Base-by-base conservation (phyloP, 73 alveolate species). In the Paramecium sonneborni region DNA sequence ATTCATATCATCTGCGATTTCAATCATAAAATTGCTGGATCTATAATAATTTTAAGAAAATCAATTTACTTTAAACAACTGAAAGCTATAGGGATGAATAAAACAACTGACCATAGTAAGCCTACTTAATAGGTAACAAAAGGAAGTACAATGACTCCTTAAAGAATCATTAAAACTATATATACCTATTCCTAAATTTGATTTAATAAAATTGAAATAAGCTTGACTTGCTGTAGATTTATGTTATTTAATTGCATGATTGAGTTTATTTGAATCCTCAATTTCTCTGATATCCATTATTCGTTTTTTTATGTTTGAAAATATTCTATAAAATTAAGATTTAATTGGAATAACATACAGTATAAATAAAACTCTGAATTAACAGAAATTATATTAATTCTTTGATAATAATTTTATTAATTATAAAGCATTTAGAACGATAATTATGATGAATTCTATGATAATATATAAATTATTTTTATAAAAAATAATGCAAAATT, bases 181-280 rank as follows among this genome's bases (percentile, higher is more conserved):
- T n/a, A 30, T 79, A 79, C 90, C 74, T 12, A 79, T 43, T 79
- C 90, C 90, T 10, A 79, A 6, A 39, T 30, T 79, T 12, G 90
- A 43, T 46, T 43, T 79, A 7, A 44, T 23, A 39, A 79, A 79
- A 44, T 79, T 79, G 34, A 79, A 79, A 44, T 41, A 79, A 44
- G 90, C 90, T 18, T 79, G 74, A 3, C 9, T 32, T 5, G 86
- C 57, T 32, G 86, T 72, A 72, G 86, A 72, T 37, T 38, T 32
- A 72, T 72, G 67, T n/a, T 26, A 12, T 26, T 62, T 30, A 8
- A 14, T 2, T 5, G 18, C 20, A 30, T 11, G 18, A 23, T 26
- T 30, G 24, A 30, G 48, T 32, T 62, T 62, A 24, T 15, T 26
- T 23, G 44, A 30, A 30, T 62, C 84, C 14, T 62, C 84, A 26